A percentile compares a stretch with the other conserved stretches of the same genome.
These are phyloP conservation scores for Colletotrichum kahawae DNA, from an alignment of 2,329 filamentous ascomycete species.

Conservation along the genomic window DNA sequence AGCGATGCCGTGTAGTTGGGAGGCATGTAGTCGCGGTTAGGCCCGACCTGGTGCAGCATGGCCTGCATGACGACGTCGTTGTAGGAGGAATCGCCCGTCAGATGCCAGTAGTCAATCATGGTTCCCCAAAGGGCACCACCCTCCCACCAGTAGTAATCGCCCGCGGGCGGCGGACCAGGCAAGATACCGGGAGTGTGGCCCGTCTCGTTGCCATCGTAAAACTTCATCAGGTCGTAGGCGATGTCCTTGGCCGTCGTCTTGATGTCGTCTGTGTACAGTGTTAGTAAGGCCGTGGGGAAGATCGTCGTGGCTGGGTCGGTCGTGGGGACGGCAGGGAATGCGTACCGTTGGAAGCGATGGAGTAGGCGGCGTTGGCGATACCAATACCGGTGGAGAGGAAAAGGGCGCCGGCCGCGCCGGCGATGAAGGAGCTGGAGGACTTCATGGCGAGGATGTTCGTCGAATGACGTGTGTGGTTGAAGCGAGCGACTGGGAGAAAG, in stretches of 20 bases:
- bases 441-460: conserved; percentile 2
- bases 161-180: conserved; percentile 54
- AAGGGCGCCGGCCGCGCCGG: conserved; percentile 7
- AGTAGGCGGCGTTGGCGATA: conserved; percentile 7
- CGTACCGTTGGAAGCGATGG: conserved; percentile 15
- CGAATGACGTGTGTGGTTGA: not conserved
- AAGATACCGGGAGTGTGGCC: conserved; percentile 61
- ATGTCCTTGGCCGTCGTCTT: conserved; percentile 48
- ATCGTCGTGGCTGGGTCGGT: not conserved
- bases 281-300: not conserved
- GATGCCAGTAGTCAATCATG: conserved; percentile 73
- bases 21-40: conserved; percentile 64
- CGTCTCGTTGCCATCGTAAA: conserved; percentile 55
- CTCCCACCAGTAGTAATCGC: conserved; percentile 78
- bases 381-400: not conserved
- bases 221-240: conserved; percentile 55
- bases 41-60: conserved; percentile 63
- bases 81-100: conserved; percentile 68
- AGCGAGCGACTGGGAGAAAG: conserved; percentile 10
- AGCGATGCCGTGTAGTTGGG: conserved; percentile 61
- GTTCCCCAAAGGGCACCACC: conserved; percentile 72
- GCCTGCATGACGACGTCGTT: conserved; percentile 63
- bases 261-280: conserved; percentile 46
- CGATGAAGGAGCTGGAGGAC: not conserved
- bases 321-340: not conserved